phyloP scores from a whole-genome alignment of 2,329 filamentous ascomycete species.

The Sclerotinia trifoliorum region DNA sequence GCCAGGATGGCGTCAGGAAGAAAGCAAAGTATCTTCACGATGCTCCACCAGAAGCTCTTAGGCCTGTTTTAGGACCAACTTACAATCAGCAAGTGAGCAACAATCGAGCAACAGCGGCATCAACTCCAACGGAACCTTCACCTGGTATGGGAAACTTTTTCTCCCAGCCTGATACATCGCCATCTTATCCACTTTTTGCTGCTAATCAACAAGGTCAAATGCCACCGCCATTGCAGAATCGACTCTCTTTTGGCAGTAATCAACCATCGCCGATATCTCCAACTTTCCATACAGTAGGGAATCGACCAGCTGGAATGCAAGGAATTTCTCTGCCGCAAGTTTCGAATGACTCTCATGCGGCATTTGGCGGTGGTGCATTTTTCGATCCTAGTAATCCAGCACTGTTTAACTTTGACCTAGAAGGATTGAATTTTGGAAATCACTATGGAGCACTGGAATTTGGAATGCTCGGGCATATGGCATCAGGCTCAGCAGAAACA shows the following conservation, averaged over 20 bases:
- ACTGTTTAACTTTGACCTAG: constrained; percentile 92
- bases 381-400: constrained; percentile 92
- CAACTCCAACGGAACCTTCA: constrained; percentile 37
- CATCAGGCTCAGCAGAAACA: constrained; percentile 80
- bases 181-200: constrained; percentile 45
- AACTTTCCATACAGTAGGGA: constrained; percentile 59
- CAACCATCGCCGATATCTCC: constrained; percentile 75
- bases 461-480: constrained; percentile 94
- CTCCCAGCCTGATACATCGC: constrained; percentile 36
- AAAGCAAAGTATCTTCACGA: constrained; percentile 99
- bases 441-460: constrained; percentile 96
- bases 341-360: constrained; percentile 47
- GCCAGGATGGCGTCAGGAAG: constrained; percentile 94
- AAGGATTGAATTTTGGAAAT: constrained; percentile 91
- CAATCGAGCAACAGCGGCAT: constrained; percentile 31
- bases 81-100: constrained; percentile 58
- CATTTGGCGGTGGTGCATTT: constrained; percentile 54
- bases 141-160: constrained; percentile 37
- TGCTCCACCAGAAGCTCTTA: constrained; percentile 82
- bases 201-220: constrained; percentile 48
- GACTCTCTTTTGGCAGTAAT: constrained; percentile 55
- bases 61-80: constrained; percentile 76
- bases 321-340: constrained; percentile 43
- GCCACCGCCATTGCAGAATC: constrained; percentile 51
- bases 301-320: constrained; percentile 49